These are phyloP conservation scores for Candida rishiriensis DNA, from an alignment of 805 yeast genomes.

Conservation along the genomic window DNA sequence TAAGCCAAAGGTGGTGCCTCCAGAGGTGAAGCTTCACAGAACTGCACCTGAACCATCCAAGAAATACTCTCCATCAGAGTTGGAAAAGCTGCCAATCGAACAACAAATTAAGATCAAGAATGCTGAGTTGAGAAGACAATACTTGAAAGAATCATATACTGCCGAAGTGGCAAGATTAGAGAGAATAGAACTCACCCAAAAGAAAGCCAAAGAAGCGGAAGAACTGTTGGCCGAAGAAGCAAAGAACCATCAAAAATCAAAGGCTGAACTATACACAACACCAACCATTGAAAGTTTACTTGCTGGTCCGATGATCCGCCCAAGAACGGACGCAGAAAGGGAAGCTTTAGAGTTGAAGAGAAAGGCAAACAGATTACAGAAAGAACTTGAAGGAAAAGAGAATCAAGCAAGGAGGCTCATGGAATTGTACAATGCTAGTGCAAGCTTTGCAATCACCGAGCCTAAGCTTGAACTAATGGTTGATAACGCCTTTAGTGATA, in stretches of 20 bases:
- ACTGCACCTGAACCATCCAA: conserved; percentile 46
- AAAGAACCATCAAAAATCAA: conserved; percentile 38
- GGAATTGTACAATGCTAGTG: conserved; percentile 67
- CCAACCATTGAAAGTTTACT: conserved; percentile 73
- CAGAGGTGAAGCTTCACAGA: conserved; percentile 51
- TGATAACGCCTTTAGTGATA: conserved; percentile 45
- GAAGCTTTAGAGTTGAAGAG: conserved; percentile 55
- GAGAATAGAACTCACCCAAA: conserved; percentile 23
- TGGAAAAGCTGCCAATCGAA: conserved; percentile 31
- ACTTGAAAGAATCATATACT: conserved; percentile 55
- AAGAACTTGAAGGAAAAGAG: conserved; percentile 49
- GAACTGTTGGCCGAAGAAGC: conserved; percentile 26
- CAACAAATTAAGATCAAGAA: conserved; percentile 46
- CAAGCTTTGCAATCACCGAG: conserved; percentile 69
- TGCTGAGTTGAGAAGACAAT: conserved; percentile 68
- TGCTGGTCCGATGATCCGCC: conserved; percentile 66
- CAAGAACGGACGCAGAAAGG: conserved; percentile 67
- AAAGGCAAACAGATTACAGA: conserved; percentile 56
- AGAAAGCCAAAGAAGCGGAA: conserved; percentile 23
- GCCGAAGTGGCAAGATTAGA: conserved; percentile 35
- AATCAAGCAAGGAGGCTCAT: conserved; percentile 53
- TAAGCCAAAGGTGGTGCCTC: conserved; percentile 50
- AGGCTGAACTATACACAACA: conserved; percentile 61
- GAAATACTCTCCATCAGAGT: conserved; percentile 27
- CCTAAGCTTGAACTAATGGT: conserved; percentile 55